These are phyloP conservation scores for Thermomucor indicae-seudaticae DNA, from an alignment of 371 early-diverging fungal species.

Conservation along the genomic window DNA sequence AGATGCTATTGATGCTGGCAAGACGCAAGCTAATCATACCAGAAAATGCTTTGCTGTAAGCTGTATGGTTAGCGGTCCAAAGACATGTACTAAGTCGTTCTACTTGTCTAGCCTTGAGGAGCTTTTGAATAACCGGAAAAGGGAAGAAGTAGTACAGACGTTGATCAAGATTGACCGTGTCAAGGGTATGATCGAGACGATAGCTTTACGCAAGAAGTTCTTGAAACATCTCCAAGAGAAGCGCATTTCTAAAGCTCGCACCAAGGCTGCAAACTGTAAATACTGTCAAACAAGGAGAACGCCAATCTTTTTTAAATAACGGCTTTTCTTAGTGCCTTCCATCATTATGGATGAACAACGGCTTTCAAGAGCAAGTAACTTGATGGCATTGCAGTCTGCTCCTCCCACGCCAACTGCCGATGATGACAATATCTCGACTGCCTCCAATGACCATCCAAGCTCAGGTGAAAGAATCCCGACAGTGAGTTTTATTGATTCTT, in stretches of 20 bases:
- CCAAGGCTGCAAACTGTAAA: no score
- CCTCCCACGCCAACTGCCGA: background rate
- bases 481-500: no score
- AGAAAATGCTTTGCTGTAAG: constrained; percentile 47
- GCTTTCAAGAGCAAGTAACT: background rate
- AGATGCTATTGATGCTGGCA: constrained; percentile 56
- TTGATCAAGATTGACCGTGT: constrained; percentile 45
- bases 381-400: background rate
- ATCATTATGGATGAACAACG: constrained; percentile 9
- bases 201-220: constrained; percentile 41
- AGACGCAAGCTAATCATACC: constrained; percentile 57
- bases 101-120: constrained; percentile 32
- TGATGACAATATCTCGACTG: no score
- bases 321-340: constrained; percentile 19
- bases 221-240: constrained; percentile 29
- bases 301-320: background rate
- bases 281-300: background rate
- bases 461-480: no score
- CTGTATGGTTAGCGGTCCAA: background rate
- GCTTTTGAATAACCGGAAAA: constrained; percentile 34
- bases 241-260: constrained; percentile 4
- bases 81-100: background rate
- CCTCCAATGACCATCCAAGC: no score
- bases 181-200: constrained; percentile 41
- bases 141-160: constrained; percentile 38